A percentile compares a stretch with the other conserved stretches of the same genome.
phyloP scores from a whole-genome alignment of 495 filamentous ascomycete genomes.

The Acidiella bohemica region DNA sequence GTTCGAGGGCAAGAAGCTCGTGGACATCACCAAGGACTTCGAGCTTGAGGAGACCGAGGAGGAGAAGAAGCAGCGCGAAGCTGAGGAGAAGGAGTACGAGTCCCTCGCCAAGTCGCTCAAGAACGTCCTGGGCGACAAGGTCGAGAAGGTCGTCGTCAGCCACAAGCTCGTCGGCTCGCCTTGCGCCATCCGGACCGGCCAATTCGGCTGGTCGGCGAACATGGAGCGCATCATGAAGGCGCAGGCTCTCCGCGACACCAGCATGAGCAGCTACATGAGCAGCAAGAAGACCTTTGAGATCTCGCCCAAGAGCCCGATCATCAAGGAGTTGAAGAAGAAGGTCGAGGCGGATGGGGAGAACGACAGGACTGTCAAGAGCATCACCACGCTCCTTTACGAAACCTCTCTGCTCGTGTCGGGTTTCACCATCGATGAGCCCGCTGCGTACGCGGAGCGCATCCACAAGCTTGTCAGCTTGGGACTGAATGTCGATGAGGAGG shows the following conservation, averaged over 20 bases:
- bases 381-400: conserved; percentile 95
- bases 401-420: conserved; percentile 95
- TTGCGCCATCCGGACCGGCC: conserved; percentile 97
- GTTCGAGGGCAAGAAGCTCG: conserved; percentile 98
- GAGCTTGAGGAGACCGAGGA: conserved; percentile 99
- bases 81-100: conserved; percentile 96
- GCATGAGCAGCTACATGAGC: conserved; percentile 99
- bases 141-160: conserved; percentile 98
- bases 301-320: conserved; percentile 92
- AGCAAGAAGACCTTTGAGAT: conserved; percentile 99
- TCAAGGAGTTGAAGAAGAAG: conserved; percentile 97
- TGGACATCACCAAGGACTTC: conserved; percentile 99
- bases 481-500: conserved; percentile 81
- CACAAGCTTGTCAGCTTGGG: conserved; percentile 97
- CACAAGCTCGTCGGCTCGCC: conserved; percentile 94
- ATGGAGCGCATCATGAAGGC: conserved; percentile 99
- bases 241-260: conserved; percentile 97
- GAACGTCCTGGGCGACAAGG: conserved; percentile 98
- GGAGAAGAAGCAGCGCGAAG: conserved; percentile 94
- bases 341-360: conserved; percentile 93
- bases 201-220: conserved; percentile 99
- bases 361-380: conserved; percentile 95
- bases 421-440: conserved; percentile 98
- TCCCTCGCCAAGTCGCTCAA: conserved; percentile 85
- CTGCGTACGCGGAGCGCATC: conserved; percentile 93